A percentile compares a stretch with the other conserved stretches of the same genome.
Conservation (phyloP, 495 filamentous ascomycete species). For the Penicillium nucicola region DNA sequence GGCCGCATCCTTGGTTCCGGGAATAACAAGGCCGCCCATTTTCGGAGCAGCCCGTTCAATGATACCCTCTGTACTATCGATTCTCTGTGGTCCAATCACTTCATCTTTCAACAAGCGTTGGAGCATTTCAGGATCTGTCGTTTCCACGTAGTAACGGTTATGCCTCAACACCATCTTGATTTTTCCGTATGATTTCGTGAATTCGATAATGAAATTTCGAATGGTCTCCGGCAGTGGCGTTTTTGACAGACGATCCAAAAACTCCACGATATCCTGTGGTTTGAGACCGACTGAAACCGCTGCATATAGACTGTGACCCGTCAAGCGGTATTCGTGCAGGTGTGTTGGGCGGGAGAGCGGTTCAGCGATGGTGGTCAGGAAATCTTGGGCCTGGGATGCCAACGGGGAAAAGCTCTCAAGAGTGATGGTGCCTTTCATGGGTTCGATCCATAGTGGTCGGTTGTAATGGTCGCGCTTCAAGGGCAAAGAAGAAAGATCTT, state of each 20-base stretch:
- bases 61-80: slow-evolving; percentile 65
- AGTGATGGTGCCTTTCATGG: slow-evolving; percentile 75
- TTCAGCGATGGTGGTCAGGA: slow-evolving; percentile 93
- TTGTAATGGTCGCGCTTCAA: slow-evolving; percentile 87
- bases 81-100: slow-evolving; percentile 60
- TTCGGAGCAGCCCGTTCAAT: slow-evolving; percentile 79
- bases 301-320: slow-evolving; percentile 87
- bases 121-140: slow-evolving; percentile 76
- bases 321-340: slow-evolving; percentile 91
- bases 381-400: slow-evolving; percentile 83
- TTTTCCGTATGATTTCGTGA: slow-evolving; percentile 89
- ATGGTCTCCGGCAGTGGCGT: slow-evolving; percentile 78
- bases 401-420: slow-evolving; percentile 93
- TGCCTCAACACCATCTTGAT: slow-evolving; percentile 93
- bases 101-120: slow-evolving; percentile 76
- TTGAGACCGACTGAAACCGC: slow-evolving; percentile 88
- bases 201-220: slow-evolving; percentile 72
- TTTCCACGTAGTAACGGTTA: slow-evolving; percentile 92
- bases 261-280: slow-evolving; percentile 84
- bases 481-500: slow-evolving; percentile 75
- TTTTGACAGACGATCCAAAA: slow-evolving; percentile 84
- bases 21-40: slow-evolving; percentile 88
- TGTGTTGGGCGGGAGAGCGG: slow-evolving; percentile 82
- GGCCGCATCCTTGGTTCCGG: slow-evolving; percentile 89
- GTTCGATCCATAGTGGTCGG: slow-evolving; percentile 91